Base-by-base conservation (phyloP, 257 asterid species). In the Solanum gandarillasii region DNA sequence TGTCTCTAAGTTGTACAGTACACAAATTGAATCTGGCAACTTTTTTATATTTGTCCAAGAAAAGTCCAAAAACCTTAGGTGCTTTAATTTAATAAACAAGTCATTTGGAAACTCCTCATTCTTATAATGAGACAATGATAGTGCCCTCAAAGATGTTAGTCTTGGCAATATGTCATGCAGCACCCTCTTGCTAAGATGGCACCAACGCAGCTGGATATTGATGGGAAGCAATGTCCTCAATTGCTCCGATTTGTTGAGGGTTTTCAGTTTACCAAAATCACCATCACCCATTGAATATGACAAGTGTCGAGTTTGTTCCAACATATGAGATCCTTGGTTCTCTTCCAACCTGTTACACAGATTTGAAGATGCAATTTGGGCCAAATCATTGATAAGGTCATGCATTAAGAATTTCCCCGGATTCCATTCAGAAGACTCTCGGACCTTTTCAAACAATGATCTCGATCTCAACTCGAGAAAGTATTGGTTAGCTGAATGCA, bases 151-250 rank as follows among this genome's bases (percentile, higher is more conserved):
- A 3, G 65, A 52, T 16, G 2, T 18, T 13, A 87, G 32, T 29
- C 36, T 72, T 25, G 88, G 41, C 1, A 87, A 27, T 73, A 87
- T 16, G 20, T 58, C 16, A 23, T 52, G 46, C 16, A 87, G 16
- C 12, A 68, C 23, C 58, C 35, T 36, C 48, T 68, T 68, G 46
- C 31, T 65, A 5, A 85, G 25, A 32, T 0, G 2, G 9, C 6
- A 52, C 0, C 0, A 0, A 13, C 3, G 0, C 23, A 0, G 7
- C 3, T 6, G 5, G 3, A 12, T 7, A 23, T 13, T 48, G 2
- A 87, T 12, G 1, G 86, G 58, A 6, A 87, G 67, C 2, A 87
- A 87, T 21, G 89, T 87, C 60, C 85, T 55, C 41, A 78, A 2
- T 1, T 86, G 29, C 55, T 73, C 39, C 52, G 20, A 21, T 18